These are phyloP conservation scores for Aquilaria sinensis DNA, from an alignment of 345 rosid genomes.

Conservation along the genomic window DNA sequence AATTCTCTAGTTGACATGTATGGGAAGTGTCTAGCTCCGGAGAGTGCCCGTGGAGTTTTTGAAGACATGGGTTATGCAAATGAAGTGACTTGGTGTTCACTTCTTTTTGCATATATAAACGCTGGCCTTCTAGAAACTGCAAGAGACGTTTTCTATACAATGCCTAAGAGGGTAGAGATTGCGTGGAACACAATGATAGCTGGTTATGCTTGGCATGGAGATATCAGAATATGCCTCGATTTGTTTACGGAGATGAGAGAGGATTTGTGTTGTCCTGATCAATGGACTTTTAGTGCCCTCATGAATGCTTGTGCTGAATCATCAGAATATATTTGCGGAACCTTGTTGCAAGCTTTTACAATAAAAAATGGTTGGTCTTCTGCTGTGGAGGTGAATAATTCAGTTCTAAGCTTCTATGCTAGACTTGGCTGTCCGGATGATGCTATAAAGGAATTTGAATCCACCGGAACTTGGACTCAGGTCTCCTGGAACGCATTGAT, in stretches of 20 bases:
- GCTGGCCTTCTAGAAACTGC: slow-evolving; percentile 34
- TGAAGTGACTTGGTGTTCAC: slow-evolving; percentile 85
- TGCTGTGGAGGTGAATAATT: slow-evolving; percentile 57
- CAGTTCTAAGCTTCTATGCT: slow-evolving; percentile 61
- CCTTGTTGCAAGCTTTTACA: slow-evolving; percentile 44
- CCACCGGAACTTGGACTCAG: slow-evolving; percentile 31
- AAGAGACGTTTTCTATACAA: slow-evolving; percentile 31
- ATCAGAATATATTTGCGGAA: slow-evolving; percentile 30
- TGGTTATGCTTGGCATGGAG: slow-evolving; percentile 46
- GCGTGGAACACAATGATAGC: slow-evolving; percentile 82
- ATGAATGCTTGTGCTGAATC: slow-evolving; percentile 53
- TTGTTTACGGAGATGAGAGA: slow-evolving; percentile 43
- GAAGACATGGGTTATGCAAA: slow-evolving; percentile 38
- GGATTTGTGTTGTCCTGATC: slow-evolving; percentile 45
- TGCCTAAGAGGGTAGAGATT: slow-evolving; percentile 44
- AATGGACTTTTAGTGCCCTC: slow-evolving; percentile 70
- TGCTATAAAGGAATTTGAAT: slow-evolving; percentile 46
- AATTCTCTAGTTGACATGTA: slow-evolving; percentile 74
- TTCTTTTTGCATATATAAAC: slow-evolving; percentile 55
- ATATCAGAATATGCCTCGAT: slow-evolving; percentile 40
- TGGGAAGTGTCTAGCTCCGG: slow-evolving; percentile 57
- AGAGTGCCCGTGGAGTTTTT: slow-evolving; percentile 51
- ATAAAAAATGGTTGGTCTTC: slow-evolving; percentile 68
- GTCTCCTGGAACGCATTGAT: slow-evolving; percentile 73
- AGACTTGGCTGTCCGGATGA: slow-evolving; percentile 44